phyloP scores from a whole-genome alignment of 768 basidiomycete species.

The Hebeloma cylindrosporum region DNA sequence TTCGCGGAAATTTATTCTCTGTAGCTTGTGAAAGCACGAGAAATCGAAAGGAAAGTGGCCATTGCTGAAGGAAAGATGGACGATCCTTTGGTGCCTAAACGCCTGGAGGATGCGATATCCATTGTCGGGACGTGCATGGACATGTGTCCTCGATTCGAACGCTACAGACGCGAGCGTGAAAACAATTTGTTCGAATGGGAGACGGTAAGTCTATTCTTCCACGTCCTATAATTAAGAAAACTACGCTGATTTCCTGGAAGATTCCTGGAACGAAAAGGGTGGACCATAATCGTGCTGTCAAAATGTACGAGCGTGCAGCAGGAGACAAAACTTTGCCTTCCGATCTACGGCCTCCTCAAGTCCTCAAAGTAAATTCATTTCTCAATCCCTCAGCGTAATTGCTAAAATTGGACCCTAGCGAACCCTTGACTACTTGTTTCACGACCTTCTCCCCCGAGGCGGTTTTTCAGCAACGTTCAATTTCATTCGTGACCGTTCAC shows the following conservation, averaged over 20 bases:
- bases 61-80: constrained; percentile 88
- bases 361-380: constrained; percentile 63
- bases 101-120: constrained; percentile 88
- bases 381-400: constrained; percentile 1
- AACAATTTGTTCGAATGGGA: constrained; percentile 88
- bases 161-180: constrained; percentile 86
- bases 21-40: constrained; percentile 73
- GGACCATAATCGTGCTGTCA: constrained; percentile 85
- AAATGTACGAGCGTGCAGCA: constrained; percentile 92
- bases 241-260: constrained; percentile 47
- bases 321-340: constrained; percentile 91
- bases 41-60: constrained; percentile 66
- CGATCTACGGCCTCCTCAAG: constrained; percentile 83
- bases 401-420: constrained; percentile 40
- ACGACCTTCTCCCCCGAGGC: constrained; percentile 66
- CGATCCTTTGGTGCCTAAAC: constrained; percentile 75
- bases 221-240: constrained; percentile 27
- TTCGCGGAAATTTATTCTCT: constrained; percentile 22
- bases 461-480: constrained; percentile 71
- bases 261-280: constrained; percentile 83
- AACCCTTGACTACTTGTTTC: constrained; percentile 93
- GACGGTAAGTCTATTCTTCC: constrained; percentile 56
- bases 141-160: constrained; percentile 95
- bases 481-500: constrained; percentile 91
- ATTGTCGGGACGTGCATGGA: constrained; percentile 89